These are phyloP conservation scores for Tetramitus jugosus DNA, from an alignment of 208 protist genomes.

Conservation along the genomic window DNA sequence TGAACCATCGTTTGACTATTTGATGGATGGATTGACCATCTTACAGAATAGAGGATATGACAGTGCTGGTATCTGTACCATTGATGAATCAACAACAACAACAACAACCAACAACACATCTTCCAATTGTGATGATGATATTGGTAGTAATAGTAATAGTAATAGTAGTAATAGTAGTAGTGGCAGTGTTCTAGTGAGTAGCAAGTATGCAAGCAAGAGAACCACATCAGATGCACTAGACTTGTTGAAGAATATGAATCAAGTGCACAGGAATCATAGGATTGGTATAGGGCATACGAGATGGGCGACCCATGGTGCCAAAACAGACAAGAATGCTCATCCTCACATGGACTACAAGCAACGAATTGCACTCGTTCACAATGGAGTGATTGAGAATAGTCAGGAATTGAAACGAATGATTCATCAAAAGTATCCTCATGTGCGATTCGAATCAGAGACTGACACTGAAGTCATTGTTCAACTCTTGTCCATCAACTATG, in stretches of 20 bases:
- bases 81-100: constrained; percentile 30
- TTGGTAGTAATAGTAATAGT: constrained; percentile 76
- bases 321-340: constrained; percentile 80
- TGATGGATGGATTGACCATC: constrained; percentile 65
- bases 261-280: constrained; percentile 30
- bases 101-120: constrained; percentile 54
- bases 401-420: constrained; percentile 55
- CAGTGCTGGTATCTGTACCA: constrained; percentile 75
- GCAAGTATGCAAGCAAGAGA: background rate
- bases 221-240: constrained; percentile 14
- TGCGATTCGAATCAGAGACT: constrained; percentile 71
- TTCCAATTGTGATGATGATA: no score
- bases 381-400: constrained; percentile 91
- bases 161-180: no score
- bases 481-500: constrained; percentile 39
- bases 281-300: constrained; percentile 87
- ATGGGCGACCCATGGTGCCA: constrained; percentile 91
- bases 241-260: background rate
- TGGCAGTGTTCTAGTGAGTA: background rate
- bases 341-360: constrained; percentile 57
- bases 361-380: constrained; percentile 80
- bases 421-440: constrained; percentile 47
- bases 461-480: constrained; percentile 86
- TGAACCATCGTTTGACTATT: constrained; percentile 40
- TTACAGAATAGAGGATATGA: constrained; percentile 92